A percentile compares a stretch with the other conserved stretches of the same genome.
phyloP scores from a whole-genome alignment of 352 stramenopile species.

The Globisporangium irregulare region DNA sequence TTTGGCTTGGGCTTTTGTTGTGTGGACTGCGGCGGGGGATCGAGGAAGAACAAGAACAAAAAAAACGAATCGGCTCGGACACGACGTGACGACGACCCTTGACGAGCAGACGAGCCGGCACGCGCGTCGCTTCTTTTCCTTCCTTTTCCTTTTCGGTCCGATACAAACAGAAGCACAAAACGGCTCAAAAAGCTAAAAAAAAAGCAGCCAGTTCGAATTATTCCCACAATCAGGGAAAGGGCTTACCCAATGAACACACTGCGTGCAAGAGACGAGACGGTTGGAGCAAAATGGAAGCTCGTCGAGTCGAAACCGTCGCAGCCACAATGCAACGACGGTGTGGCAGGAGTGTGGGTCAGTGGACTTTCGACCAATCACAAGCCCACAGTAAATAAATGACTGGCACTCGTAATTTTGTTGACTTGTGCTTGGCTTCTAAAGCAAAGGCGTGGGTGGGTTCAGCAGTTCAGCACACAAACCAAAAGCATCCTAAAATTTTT shows the following conservation, averaged over 20 bases:
- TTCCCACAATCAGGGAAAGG: background rate
- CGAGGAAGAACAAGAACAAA: background rate
- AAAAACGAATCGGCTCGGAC: conserved; percentile 4
- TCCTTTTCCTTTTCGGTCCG: background rate
- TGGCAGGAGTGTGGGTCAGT: conserved; percentile 1
- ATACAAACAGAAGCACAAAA: background rate
- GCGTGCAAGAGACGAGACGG: conserved; percentile 1
- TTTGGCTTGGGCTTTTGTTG: background rate
- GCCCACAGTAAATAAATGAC: background rate
- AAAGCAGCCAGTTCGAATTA: conserved; percentile 11
- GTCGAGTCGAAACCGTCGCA: conserved; percentile 9
- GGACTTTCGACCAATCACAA: background rate
- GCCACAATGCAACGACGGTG: conserved; percentile 6
- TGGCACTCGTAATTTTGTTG: background rate
- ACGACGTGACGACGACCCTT: conserved; percentile 8
- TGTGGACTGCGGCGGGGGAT: background rate
- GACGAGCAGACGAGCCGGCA: conserved; percentile 8
- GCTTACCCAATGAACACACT: conserved; percentile 5
- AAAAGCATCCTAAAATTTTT: background rate
- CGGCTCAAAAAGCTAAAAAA: background rate
- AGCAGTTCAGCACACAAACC: background rate
- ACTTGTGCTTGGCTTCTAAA: background rate
- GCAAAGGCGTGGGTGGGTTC: background rate
- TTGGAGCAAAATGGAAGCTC: conserved; percentile 14
- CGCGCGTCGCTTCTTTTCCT: conserved; percentile 2